Evolutionary conservation across 2,329 filamentous ascomycete species (phyloP).

Genomic region (Elsinoe fawcettii): DNA sequence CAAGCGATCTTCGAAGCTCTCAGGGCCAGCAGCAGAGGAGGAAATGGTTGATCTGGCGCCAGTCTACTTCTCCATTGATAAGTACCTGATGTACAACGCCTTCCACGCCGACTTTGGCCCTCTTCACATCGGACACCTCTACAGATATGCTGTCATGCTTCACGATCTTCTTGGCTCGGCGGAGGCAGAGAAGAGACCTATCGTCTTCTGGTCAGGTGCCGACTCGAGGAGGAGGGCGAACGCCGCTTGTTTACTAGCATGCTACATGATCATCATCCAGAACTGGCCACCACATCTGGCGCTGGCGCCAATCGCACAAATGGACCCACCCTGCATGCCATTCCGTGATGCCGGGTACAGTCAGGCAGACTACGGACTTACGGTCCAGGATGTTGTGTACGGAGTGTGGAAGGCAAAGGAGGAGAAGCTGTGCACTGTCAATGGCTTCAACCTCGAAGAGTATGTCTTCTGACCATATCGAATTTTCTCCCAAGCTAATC

Average conservation of each 20-base stretch:
- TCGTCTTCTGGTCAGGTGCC: constrained; percentile 92
- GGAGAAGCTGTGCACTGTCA: constrained; percentile 79
- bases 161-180: constrained; percentile 90
- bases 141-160: constrained; percentile 90
- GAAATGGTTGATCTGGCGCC: constrained; percentile 55
- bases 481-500: constrained; percentile 20
- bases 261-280: constrained; percentile 98
- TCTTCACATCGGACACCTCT: constrained; percentile 92
- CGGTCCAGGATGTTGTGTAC: constrained; percentile 94
- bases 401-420: constrained; percentile 99
- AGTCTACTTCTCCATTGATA: constrained; percentile 93
- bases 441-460: constrained; percentile 81
- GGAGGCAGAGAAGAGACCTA: constrained; percentile 78
- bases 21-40: constrained; percentile 21
- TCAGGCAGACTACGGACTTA: constrained; percentile 92
- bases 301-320: constrained; percentile 88
- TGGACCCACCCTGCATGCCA: constrained; percentile 95
- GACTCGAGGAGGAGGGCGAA: constrained; percentile 93
- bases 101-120: constrained; percentile 99
- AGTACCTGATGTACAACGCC: constrained; percentile 83
- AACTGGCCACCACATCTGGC: constrained; percentile 95
- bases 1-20: constrained; percentile 59
- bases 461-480: neutral
- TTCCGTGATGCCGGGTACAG: constrained; percentile 98
- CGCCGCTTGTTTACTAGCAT: constrained; percentile 86